Evolutionary conservation across 1,139 yeast genomes (phyloP), one percentile per base, ranked within the genome.

Genomic region (Komagataea norvegica): DNA sequence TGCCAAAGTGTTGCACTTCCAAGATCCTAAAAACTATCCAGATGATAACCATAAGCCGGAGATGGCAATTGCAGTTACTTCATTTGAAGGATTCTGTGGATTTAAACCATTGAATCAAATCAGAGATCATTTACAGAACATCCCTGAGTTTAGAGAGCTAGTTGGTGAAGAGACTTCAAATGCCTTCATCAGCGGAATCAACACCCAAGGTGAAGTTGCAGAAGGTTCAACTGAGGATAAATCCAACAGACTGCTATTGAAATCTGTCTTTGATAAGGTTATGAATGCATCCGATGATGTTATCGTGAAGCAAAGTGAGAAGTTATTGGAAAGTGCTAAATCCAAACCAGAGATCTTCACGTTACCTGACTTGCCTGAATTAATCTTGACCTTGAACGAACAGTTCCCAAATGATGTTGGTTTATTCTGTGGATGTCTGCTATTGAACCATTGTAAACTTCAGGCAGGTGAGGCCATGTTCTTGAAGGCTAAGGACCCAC

Each of bases 11-110:
- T 70, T 91, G 55, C 95, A 84, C 57, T 72, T 74, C 11, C 65
- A 71, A 23, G 97, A 91, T 64, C 97, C 98, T 39, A 79, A 79
- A 54, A 85, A 91, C 65, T 91, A 93, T 61, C 98, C 97, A 4
- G 99, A 91, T 64, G 95, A 79, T 59, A 91, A 91, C 68, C 99
- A 91, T 66, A 91, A 91, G 69, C 99, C 99, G 17, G 99, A 91
- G 64, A 93, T 91, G 97, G 97, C 98, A 37, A 79, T 91, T 59
- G 98, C 98, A 9, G 79, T 91, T 38, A 89, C 97, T 15, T 86
- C 77, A 44, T 91, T 91, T 55, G 97, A 91, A 67, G 98, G 96
- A 1, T 89, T 91, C 67, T 91, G 98, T 63, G 99, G 99, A 1
- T 91, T 91, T 69, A 83, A 93, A 61, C 98, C 98, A 10, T 73